Conservation (phyloP, 805 yeast genomes). For the Lachancea meyersii region DNA sequence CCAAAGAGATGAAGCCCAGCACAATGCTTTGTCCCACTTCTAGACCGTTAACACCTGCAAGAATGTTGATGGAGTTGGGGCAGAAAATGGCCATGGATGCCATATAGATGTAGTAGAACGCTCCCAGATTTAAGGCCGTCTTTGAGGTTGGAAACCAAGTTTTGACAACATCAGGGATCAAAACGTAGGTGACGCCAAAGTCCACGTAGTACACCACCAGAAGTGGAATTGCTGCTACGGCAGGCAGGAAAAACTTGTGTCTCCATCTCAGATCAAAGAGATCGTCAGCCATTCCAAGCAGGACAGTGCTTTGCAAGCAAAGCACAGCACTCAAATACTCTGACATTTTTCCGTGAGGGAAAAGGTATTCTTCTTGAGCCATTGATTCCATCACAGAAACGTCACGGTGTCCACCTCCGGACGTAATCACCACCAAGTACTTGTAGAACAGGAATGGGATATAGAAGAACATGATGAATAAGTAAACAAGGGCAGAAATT, state of each 20-base stretch:
- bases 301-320: slow-evolving; percentile 74
- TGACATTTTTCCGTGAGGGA: slow-evolving; percentile 78
- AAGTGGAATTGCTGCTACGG: slow-evolving; percentile 87
- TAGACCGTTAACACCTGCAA: slow-evolving; percentile 94
- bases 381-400: slow-evolving; percentile 15
- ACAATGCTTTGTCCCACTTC: slow-evolving; percentile 94
- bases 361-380: slow-evolving; percentile 27
- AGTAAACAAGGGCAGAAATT: slow-evolving; percentile 72
- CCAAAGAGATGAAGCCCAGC: slow-evolving; percentile 58
- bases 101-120: slow-evolving; percentile 82
- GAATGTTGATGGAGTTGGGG: slow-evolving; percentile 90
- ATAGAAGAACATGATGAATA: slow-evolving; percentile 73
- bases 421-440: slow-evolving; percentile 53
- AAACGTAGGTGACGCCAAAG: slow-evolving; percentile 83
- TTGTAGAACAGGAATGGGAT: slow-evolving; percentile 85
- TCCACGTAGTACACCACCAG: slow-evolving; percentile 88
- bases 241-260: slow-evolving; percentile 92
- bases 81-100: slow-evolving; percentile 85
- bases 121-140: slow-evolving; percentile 61
- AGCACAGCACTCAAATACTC: slow-evolving; percentile 81
- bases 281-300: slow-evolving; percentile 90
- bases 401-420: slow-evolving; percentile 52
- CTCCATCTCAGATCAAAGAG: slow-evolving; percentile 95
- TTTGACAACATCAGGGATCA: slow-evolving; percentile 66
- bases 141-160: slow-evolving; percentile 32